A percentile compares a stretch with the other conserved stretches of the same genome.
These are phyloP conservation scores for Striga hermonthica DNA, from an alignment of 305 asterid genomes.

Conservation along the genomic window DNA sequence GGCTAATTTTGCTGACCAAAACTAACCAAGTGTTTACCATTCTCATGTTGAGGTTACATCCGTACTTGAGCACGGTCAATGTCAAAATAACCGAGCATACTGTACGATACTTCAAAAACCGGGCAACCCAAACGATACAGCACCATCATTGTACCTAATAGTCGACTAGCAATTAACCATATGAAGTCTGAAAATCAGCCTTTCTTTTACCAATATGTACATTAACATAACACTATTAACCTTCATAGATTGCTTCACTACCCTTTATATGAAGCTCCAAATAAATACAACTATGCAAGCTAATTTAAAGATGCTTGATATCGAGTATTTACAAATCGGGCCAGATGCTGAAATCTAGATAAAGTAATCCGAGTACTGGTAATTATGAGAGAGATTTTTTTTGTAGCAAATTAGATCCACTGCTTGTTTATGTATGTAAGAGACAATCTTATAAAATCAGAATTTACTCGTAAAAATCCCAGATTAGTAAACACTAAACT, in stretches of 20 bases:
- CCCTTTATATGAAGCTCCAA: conserved; percentile 15
- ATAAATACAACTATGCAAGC: no score
- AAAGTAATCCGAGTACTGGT: not conserved
- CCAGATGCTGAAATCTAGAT: not conserved
- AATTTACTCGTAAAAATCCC: not conserved
- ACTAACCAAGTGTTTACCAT: no score
- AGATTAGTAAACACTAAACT: not conserved
- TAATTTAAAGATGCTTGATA: not conserved
- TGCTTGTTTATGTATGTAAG: not conserved
- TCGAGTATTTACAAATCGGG: not conserved
- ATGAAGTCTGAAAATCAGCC: conserved; percentile 22
- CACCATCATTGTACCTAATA: conserved; percentile 17
- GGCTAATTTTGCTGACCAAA: not conserved
- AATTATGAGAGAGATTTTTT: not conserved
- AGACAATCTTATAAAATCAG: conserved; percentile 14
- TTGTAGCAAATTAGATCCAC: conserved; percentile 2
- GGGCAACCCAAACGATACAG: no score
- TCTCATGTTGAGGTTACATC: no score
- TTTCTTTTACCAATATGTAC: conserved; percentile 5
- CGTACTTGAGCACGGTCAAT: no score
- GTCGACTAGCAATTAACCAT: conserved; percentile 25
- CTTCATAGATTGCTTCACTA: conserved; percentile 79
- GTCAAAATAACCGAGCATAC: no score
- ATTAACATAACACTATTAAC: conserved; percentile 40
- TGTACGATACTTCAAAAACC: no score